phyloP scores from a whole-genome alignment of 2,329 filamentous ascomycete genomes.

The Colletotrichum sansevieriae region DNA sequence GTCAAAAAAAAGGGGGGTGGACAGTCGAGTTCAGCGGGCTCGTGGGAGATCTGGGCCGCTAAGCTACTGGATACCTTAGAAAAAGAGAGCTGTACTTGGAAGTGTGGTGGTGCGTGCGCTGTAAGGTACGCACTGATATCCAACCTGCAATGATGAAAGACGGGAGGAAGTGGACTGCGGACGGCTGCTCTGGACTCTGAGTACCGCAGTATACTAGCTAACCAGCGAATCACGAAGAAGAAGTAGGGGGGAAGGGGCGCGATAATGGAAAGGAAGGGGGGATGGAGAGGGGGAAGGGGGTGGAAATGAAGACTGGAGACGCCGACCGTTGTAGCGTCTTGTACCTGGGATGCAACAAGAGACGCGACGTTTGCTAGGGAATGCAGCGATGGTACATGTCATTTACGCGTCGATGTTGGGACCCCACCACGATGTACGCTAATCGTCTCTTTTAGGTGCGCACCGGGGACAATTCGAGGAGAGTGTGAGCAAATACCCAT shows the following conservation, averaged over 20 bases:
- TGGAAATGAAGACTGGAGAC: slow-evolving; percentile 40
- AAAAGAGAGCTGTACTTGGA: slow-evolving; percentile 1
- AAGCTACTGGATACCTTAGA: too few relatives aligned
- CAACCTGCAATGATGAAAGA: slow-evolving; percentile 16
- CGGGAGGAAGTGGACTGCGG: not conserved
- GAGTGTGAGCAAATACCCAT: slow-evolving; percentile 2
- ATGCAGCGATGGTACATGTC: slow-evolving; percentile 19
- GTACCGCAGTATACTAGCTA: slow-evolving; percentile 5
- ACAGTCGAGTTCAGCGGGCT: slow-evolving; percentile 21
- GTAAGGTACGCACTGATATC: slow-evolving; percentile 16
- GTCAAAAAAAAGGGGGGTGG: slow-evolving; percentile 33
- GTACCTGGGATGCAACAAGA: slow-evolving; percentile 1
- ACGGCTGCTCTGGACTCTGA: slow-evolving; percentile 25
- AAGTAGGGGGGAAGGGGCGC: not conserved
- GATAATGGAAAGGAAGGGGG: slow-evolving; percentile 10
- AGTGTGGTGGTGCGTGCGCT: slow-evolving; percentile 24
- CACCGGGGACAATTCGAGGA: slow-evolving; percentile 19
- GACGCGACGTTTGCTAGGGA: slow-evolving; percentile 6
- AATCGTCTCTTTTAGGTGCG: slow-evolving; percentile 33
- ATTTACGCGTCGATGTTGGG: not conserved
- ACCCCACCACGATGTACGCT: slow-evolving; percentile 13
- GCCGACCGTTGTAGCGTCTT: slow-evolving; percentile 31
- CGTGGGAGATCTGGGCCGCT: slow-evolving; percentile 31
- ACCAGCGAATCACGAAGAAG: slow-evolving; percentile 7
- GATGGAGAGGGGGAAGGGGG: slow-evolving; percentile 22